Evolutionary conservation across 345 rosid species (phyloP), one percentile per base, ranked within the genome.

Genomic region (Salix viminalis): DNA sequence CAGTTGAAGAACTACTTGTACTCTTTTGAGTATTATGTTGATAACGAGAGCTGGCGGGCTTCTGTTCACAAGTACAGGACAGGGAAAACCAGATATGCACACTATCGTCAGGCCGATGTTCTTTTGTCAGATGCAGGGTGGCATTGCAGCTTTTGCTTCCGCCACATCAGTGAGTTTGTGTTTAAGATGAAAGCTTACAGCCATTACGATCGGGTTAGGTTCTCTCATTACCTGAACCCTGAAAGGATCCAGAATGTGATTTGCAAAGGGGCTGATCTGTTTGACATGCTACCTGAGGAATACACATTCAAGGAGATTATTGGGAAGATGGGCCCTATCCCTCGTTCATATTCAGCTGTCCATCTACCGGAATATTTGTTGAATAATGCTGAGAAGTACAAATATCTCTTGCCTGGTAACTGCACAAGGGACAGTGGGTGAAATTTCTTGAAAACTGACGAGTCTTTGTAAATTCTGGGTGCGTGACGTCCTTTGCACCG

Each of bases 141-240:
- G 98, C 99, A 93, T 81, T 95, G 99, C 76, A 95, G 99, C 86
- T 95, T 95, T 83, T 95, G 97, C 78, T 95, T 95, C 81, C 91
- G 97, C 58, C 79, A 68, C 79, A 89, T 95, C 41, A 88, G 80
- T 21, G 91, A 91, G 76, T 95, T 95, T 71, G 65, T 90, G 48
- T 95, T 95, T 86, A 95, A 95, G 90, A 95, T 95, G 99, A 91
- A 89, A 81, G 99, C 99, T 34, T 95, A 95, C 74, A 95, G 97
- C 77, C 99, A 95, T 83, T 81, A 83, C 2, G 99, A 95, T 79
- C 83, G 99, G 21, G 97, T 93, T 70, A 87, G 97, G 73, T 95
- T 95, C 82, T 71, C 92, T 81, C 97, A 90, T 85, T 95, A 87
- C 82, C 82, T 95, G 86, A 88, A 90, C 56, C 93, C 91, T 5